A percentile compares a stretch with the other conserved stretches of the same genome.
These are phyloP conservation scores for Bimuria novae-zelandiae DNA, from an alignment of 2,329 filamentous ascomycete species.

Conservation along the genomic window DNA sequence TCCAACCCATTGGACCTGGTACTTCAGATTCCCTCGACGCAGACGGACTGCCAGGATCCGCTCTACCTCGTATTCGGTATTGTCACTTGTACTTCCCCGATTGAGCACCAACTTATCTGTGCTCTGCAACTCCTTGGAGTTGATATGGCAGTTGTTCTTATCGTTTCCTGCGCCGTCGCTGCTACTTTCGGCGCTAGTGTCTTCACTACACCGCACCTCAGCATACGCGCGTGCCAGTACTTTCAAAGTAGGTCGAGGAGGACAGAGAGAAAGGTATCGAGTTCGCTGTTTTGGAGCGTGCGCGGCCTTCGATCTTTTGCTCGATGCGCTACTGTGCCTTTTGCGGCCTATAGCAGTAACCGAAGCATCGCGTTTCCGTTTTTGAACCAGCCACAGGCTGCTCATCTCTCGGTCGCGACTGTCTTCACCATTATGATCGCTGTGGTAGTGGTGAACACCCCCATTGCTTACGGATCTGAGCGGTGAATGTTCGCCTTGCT, in stretches of 20 bases:
- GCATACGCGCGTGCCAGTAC: not conserved
- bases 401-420: not conserved
- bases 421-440: not conserved
- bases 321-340: not conserved
- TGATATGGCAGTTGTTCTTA: not conserved
- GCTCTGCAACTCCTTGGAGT: not conserved
- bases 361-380: not conserved
- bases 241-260: not conserved
- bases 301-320: not conserved
- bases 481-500: not conserved
- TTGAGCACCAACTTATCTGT: not conserved
- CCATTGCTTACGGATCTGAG: too few species aligned
- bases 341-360: too few species aligned
- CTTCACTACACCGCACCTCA: not conserved
- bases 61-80: conserved; percentile 13
- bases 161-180: conserved; percentile 1
- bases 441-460: not conserved
- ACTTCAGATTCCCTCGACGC: too few species aligned
- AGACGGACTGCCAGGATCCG: too few species aligned
- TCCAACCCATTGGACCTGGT: too few species aligned
- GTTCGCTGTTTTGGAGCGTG: not conserved
- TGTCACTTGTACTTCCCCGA: not conserved
- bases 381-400: not conserved
- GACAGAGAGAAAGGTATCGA: too few species aligned
- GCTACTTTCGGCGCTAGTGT: conserved; percentile 1